These are phyloP conservation scores for Colletotrichum spinosum DNA, from an alignment of 2,329 filamentous ascomycete species.

Conservation along the genomic window DNA sequence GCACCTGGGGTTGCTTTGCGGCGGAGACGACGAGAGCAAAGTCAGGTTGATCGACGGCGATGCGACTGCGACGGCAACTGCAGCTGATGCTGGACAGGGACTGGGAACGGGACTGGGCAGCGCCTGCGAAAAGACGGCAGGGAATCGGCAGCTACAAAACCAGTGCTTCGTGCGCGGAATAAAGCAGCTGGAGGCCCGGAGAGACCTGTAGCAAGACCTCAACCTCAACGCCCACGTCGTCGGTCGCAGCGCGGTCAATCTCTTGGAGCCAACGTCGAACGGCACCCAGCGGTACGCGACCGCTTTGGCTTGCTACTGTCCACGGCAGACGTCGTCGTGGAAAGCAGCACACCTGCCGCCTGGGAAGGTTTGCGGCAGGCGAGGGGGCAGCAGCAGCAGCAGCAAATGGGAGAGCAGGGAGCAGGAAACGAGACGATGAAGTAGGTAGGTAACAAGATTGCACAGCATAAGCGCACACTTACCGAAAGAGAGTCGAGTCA, in stretches of 20 bases:
- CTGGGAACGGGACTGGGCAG: constrained; percentile 5
- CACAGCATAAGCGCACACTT: neutral
- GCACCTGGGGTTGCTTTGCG: neutral
- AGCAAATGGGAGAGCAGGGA: constrained; percentile 6
- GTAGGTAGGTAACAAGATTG: neutral
- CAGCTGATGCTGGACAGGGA: too few relatives aligned
- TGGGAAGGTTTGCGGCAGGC: constrained; percentile 10
- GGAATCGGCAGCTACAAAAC: constrained; percentile 23
- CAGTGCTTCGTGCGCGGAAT: constrained; percentile 7
- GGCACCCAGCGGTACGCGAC: too few relatives aligned
- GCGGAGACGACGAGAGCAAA: constrained; percentile 16
- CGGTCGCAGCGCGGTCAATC: too few relatives aligned
- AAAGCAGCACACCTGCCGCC: constrained; percentile 29
- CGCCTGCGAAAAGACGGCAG: constrained; percentile 24
- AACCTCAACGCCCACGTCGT: too few relatives aligned
- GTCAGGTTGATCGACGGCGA: neutral
- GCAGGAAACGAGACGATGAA: neutral
- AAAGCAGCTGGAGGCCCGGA: too few relatives aligned
- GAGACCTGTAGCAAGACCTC: too few relatives aligned
- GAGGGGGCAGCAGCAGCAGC: constrained; percentile 17
- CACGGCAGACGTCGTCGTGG: constrained; percentile 14
- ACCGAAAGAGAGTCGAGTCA: neutral
- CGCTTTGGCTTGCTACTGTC: constrained; percentile 18
- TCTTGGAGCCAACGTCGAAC: too few relatives aligned
- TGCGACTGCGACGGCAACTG: too few relatives aligned